Conservation (phyloP, 202 grass and related monocot genomes). For the Carex arenaria region DNA sequence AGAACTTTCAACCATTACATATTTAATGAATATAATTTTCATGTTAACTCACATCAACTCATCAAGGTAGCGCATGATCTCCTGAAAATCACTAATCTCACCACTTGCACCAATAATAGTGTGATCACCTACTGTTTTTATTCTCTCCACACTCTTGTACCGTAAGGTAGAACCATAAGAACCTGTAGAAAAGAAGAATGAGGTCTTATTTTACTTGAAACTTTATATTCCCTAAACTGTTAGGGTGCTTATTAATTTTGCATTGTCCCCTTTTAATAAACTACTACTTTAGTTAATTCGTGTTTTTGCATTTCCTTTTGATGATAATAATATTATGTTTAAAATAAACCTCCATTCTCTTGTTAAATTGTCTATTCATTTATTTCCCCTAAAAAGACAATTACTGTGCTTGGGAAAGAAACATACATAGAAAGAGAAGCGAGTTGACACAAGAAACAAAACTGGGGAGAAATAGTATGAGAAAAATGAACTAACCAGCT, state of each 20-base stretch:
- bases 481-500: slow-evolving; percentile 53
- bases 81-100: slow-evolving; percentile 97
- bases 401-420: background rate
- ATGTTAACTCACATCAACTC: slow-evolving; percentile 72
- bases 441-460: background rate
- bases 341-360: background rate
- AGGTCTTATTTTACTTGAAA: background rate
- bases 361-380: background rate
- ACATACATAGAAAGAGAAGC: background rate
- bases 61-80: slow-evolving; percentile 95
- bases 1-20: background rate
- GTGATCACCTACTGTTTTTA: slow-evolving; percentile 84
- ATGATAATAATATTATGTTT: background rate
- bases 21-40: background rate
- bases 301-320: background rate
- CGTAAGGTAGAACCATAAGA: slow-evolving; percentile 96
- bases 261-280: background rate
- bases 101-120: slow-evolving; percentile 93
- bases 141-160: slow-evolving; percentile 98
- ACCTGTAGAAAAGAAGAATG: slow-evolving; percentile 32
- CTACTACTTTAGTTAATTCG: background rate
- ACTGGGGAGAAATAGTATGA: background rate
- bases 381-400: background rate
- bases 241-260: background rate
- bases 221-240: background rate